Conservation (phyloP, 2,329 filamentous ascomycete species). For the Microdochium paspali region DNA sequence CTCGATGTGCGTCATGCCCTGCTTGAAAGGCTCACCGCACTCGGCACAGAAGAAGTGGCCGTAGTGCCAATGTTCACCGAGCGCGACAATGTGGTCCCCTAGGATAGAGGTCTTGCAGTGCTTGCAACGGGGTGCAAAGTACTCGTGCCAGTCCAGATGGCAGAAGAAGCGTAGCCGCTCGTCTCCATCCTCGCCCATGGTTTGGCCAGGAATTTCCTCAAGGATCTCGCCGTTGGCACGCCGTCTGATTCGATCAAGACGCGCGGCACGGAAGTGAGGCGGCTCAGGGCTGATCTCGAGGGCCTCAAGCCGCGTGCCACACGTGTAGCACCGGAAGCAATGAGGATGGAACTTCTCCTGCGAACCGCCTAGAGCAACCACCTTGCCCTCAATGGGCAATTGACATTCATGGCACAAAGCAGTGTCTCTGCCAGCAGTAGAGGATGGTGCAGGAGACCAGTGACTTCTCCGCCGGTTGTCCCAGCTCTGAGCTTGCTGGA, state of each 20-base stretch:
- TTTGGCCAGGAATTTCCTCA: slow-evolving; percentile 52
- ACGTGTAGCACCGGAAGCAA: slow-evolving; percentile 86
- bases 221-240: slow-evolving; percentile 49
- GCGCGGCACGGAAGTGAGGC: slow-evolving; percentile 56
- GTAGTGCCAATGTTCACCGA: slow-evolving; percentile 92
- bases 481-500: slow-evolving; percentile 20
- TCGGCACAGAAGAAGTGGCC: slow-evolving; percentile 99
- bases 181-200: slow-evolving; percentile 63
- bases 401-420: slow-evolving; percentile 79
- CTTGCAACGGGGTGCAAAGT: slow-evolving; percentile 86
- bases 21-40: slow-evolving; percentile 89
- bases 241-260: slow-evolving; percentile 62
- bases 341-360: slow-evolving; percentile 77
- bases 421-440: slow-evolving; percentile 41
- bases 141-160: slow-evolving; percentile 96
- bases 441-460: slow-evolving; percentile 47
- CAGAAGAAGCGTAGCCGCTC: slow-evolving; percentile 80
- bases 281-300: slow-evolving; percentile 96
- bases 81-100: slow-evolving; percentile 86
- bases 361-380: slow-evolving; percentile 71
- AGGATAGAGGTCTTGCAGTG: slow-evolving; percentile 95
- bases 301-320: slow-evolving; percentile 80
- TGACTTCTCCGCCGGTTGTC: slow-evolving; percentile 38
- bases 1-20: slow-evolving; percentile 66
- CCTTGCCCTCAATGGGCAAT: slow-evolving; percentile 78